A percentile compares a stretch with the other conserved stretches of the same genome.
Evolutionary conservation across 2,329 filamentous ascomycete species (phyloP).

Genomic region (Aspergillus viridinutans): DNA sequence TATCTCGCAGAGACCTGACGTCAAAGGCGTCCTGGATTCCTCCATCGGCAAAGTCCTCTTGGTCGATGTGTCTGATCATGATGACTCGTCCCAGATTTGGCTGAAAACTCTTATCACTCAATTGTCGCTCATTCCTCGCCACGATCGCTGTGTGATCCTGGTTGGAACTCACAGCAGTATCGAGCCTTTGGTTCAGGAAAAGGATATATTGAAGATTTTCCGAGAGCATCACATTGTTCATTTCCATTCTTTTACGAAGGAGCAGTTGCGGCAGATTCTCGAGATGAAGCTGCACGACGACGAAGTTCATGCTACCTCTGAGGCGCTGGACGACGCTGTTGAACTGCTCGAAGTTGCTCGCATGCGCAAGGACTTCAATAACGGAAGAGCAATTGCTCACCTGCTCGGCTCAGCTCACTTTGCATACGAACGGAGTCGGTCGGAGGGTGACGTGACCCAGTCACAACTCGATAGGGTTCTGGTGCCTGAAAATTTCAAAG

Average conservation of each 20-base stretch:
- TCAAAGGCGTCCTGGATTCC: slow-evolving; percentile 3
- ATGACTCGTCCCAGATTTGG: not conserved
- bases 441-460: not conserved
- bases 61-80: slow-evolving; percentile 13
- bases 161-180: slow-evolving; percentile 9
- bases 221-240: slow-evolving; percentile 8
- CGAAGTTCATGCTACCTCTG: slow-evolving; percentile 11
- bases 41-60: slow-evolving; percentile 12
- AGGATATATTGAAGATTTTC: slow-evolving; percentile 1
- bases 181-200: slow-evolving; percentile 10
- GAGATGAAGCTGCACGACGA: slow-evolving; percentile 13
- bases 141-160: slow-evolving; percentile 13
- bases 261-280: slow-evolving; percentile 15
- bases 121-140: slow-evolving; percentile 1
- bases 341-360: slow-evolving; percentile 13
- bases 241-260: slow-evolving; percentile 9
- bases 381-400: slow-evolving; percentile 15
- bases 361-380: slow-evolving; percentile 18
- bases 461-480: slow-evolving; percentile 8
- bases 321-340: slow-evolving; percentile 14
- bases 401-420: slow-evolving; percentile 14
- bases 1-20: slow-evolving; percentile 2
- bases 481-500: slow-evolving; percentile 11
- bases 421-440: slow-evolving; percentile 11
- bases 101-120: slow-evolving; percentile 6